These are phyloP conservation scores for Coemansia sp. DNA, from an alignment of 192 early-diverging fungal species.

Conservation along the genomic window DNA sequence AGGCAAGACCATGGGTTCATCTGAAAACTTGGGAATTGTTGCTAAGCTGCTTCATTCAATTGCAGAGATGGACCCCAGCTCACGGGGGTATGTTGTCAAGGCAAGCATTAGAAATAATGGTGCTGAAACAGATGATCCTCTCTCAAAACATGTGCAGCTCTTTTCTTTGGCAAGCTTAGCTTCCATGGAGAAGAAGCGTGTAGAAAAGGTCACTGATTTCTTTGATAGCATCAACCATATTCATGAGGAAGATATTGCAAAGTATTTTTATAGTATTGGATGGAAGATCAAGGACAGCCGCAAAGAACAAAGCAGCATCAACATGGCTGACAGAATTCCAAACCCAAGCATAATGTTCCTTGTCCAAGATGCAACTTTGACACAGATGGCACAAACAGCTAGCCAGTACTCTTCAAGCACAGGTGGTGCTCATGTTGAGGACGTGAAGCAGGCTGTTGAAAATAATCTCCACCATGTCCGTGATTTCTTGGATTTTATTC, in stretches of 20 bases:
- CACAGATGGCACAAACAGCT: not conserved
- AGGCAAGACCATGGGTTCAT: constrained; percentile 2
- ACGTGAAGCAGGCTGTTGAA: constrained; percentile 5
- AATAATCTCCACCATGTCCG: constrained; percentile 14
- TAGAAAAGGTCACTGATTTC: constrained; percentile 13
- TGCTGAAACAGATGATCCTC: constrained; percentile 9
- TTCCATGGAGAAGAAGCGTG: constrained; percentile 13
- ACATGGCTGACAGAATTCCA: constrained; percentile 14
- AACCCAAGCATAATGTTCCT: constrained; percentile 32
- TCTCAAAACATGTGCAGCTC: constrained; percentile 10
- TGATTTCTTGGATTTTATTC: constrained; percentile 17
- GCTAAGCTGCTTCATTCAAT: constrained; percentile 13
- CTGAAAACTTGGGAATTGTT: constrained; percentile 11
- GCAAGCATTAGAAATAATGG: constrained; percentile 4
- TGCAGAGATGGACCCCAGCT: constrained; percentile 11
- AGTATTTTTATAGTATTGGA: constrained; percentile 25
- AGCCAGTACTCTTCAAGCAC: not conserved
- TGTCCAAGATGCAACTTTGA: constrained; percentile 18
- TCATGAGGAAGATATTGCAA: not conserved
- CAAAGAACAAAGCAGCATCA: not conserved
- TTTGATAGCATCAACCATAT: constrained; percentile 17
- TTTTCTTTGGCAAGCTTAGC: constrained; percentile 22
- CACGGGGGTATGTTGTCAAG: not conserved
- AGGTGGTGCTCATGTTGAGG: not conserved
- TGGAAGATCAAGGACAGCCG: constrained; percentile 13